Evolutionary conservation across 1,284 basidiomycete species (phyloP).

Genomic region (Mrakiaceae sp.): DNA sequence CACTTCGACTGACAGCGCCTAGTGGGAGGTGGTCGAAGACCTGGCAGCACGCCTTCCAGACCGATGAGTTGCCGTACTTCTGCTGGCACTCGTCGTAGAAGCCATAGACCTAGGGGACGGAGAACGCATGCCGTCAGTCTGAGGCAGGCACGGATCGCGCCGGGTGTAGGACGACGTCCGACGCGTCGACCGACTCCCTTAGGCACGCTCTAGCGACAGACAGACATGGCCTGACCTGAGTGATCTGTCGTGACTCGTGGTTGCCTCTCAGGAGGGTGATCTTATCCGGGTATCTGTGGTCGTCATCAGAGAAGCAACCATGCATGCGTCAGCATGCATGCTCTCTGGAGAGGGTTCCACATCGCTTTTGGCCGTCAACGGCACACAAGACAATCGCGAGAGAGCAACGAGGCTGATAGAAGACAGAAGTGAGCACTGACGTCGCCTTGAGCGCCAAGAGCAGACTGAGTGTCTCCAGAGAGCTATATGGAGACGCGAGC

Average conservation of each 20-base stretch:
- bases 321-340: no score
- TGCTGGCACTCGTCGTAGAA: constrained; percentile 97
- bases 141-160: not conserved
- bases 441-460: constrained; percentile 81
- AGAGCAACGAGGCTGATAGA: no score
- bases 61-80: constrained; percentile 85
- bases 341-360: no score
- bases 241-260: constrained; percentile 92
- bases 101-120: constrained; percentile 56
- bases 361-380: no score
- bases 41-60: constrained; percentile 91
- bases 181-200: not conserved
- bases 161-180: not conserved
- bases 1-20: constrained; percentile 52
- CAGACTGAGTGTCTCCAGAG: constrained; percentile 82
- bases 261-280: constrained; percentile 87
- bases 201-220: no score
- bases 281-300: constrained; percentile 70
- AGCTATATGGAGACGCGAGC: constrained; percentile 2
- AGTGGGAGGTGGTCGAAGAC: constrained; percentile 92
- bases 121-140: not conserved
- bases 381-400: no score
- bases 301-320: no score
- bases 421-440: constrained; percentile 34
- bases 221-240: constrained; percentile 42